These are phyloP conservation scores for Septoria linicola DNA, from an alignment of 2,329 filamentous ascomycete genomes.

Conservation along the genomic window DNA sequence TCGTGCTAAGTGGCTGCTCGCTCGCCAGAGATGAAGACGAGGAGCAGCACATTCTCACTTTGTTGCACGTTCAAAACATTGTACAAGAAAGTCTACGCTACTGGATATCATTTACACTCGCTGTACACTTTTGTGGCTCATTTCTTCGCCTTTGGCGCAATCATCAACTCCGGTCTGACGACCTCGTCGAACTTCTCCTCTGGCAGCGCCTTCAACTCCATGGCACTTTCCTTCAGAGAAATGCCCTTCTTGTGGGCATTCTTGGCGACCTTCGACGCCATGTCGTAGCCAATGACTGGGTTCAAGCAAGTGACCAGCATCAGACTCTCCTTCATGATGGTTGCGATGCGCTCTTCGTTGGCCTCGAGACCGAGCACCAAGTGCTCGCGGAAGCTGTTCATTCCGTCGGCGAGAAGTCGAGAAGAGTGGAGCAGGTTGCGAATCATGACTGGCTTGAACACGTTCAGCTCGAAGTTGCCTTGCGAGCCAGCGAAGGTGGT, in stretches of 20 bases:
- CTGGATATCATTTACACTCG: background rate
- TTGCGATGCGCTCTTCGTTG: slow-evolving; percentile 87
- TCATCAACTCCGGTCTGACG: slow-evolving; percentile 92
- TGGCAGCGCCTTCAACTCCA: slow-evolving; percentile 87
- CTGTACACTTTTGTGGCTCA: slow-evolving; percentile 3
- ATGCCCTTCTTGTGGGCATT: slow-evolving; percentile 98
- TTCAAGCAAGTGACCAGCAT: slow-evolving; percentile 99
- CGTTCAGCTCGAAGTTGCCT: slow-evolving; percentile 98
- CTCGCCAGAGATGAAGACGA: too few species aligned
- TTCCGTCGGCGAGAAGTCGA: slow-evolving; percentile 83
- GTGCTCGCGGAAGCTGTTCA: slow-evolving; percentile 94
- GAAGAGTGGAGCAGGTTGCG: slow-evolving; percentile 91
- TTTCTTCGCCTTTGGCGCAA: slow-evolving; percentile 73
- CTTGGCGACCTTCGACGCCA: slow-evolving; percentile 96
- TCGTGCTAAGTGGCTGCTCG: too few species aligned
- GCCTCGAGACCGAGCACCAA: slow-evolving; percentile 83
- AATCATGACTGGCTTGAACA: slow-evolving; percentile 97
- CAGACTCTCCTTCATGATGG: slow-evolving; percentile 90
- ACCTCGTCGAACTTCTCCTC: slow-evolving; percentile 86
- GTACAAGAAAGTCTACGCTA: too few species aligned
- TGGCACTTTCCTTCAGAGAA: slow-evolving; percentile 87
- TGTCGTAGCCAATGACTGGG: slow-evolving; percentile 95
- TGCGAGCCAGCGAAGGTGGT: slow-evolving; percentile 93
- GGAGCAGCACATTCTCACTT: too few species aligned
- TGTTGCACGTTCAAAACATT: too few species aligned